Evolutionary conservation across 2,329 filamentous ascomycete species (phyloP), one percentile per base, ranked within the genome.

Genomic region (Paramyrothecium roridum): DNA sequence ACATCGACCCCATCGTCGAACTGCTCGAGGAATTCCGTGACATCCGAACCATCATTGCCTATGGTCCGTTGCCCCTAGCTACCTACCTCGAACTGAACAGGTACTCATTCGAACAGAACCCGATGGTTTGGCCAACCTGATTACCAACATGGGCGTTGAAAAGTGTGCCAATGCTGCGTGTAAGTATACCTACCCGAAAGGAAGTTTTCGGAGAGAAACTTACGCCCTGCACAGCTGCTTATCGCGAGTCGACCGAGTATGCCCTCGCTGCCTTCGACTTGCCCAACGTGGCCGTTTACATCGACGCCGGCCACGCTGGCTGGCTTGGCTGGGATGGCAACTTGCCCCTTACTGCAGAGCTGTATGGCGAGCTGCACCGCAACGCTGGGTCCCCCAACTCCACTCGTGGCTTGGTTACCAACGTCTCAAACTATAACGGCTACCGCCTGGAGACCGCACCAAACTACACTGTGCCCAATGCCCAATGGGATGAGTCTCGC

Each of bases 251-350:
- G 63, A 79, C 76, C 43, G 67, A 75, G 58, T 81, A 84, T 62
- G 81, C 81, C 46, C 56, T 84, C 56, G 73, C 71, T 57, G 67
- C 75, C 52, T 75, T 84, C 23, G 78, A 84, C 67, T 72, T 83
- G 11, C 76, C 79, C 56, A 81, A 84, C 60, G 80, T 84, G 22
- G 73, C 77, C 66, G 81, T 83, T 80, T 84, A 84, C 59, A 70
- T 84, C 49, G 81, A 84, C 58, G 81, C 79, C 21, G 81, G 80
- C 30, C 81, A 85, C 66, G 80, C 78, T 7, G 82, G 82, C 55
- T 84, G 82, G 81, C 75, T 84, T 52, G 81, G 81, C 55, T 84
- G 81, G 81, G 69, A 75, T 6, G 80, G 76, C 23, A 84, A 84
- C 67, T 71, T 83, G 53, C 58, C 62, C 16, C 76, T 76, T 16